Base-by-base conservation (phyloP, 306 rosid species). In the Sesbania bispinosa region DNA sequence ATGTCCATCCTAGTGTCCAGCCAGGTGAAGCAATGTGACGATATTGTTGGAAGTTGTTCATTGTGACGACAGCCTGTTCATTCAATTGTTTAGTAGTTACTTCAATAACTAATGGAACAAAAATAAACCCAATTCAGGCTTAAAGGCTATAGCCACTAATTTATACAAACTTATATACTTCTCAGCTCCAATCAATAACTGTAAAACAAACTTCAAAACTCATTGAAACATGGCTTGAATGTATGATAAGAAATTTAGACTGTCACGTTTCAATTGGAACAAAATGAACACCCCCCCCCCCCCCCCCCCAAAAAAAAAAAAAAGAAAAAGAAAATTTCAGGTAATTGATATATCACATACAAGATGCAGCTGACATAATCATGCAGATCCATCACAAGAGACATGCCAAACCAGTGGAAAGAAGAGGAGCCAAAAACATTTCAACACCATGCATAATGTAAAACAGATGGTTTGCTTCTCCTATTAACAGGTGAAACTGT, bases 21-120 rank as follows among this genome's bases (percentile, higher is more conserved):
- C 98, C 98, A 2, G 96, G 98, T 10, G 95, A 15, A 51, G 85
- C 70, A 8, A 92, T 81, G 59, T 92, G 98, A 26, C 95, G 92
- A 60, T 86, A 92, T 77, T 85, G 85, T 71, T 92, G 98, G 85
- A 89, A 92, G 83, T 92, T 92, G 79, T 67, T 83, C 16, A 92
- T 38, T 6, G 92, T 89, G 55, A 92, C 98, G 16, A 71, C 78
- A 45, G 89, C 98, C 98, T 92, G 84, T 14, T 21, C 46, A 86
- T 73, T 69, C 73, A 73, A 69, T 27, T 39, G 52, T 52, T 36
- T 59, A 47, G 72, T 66, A 80, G 66, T 58, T 51, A 62, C 55
- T 62, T 55, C 43, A 55, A 45, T 53, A 24, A 11, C 50, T 15
- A 51, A 54, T 3, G 45, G 9, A 33, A 35, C 13, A 53, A 38